Evolutionary conservation across 805 yeast genomes (phyloP), one percentile per base, ranked within the genome.

Genomic region (Ogataea naganishii): DNA sequence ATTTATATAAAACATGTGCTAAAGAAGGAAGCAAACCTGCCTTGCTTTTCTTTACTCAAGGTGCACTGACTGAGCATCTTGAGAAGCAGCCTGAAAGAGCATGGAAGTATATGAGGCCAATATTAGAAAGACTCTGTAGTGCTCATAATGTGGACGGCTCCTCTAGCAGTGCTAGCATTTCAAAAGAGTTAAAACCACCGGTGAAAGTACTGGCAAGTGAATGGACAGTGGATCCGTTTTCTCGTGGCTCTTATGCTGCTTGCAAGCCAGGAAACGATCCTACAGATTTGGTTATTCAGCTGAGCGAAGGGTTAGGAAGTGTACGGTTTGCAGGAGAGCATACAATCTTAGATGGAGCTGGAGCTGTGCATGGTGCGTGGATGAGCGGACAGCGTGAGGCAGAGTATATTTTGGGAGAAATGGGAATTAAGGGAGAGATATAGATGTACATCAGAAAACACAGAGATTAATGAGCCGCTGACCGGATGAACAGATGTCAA

Each of bases 341-440:
- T 50, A 80, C 95, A 0, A 72, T 75, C 14, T 56, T 72, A 41
- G 95, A 84, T 40, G 95, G 94, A 6, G 80, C 85, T 11, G 96
- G 96, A 0, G 86, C 95, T 42, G 92, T 80, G 5, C 94, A 86
- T 49, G 96, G 95, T 0, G 95, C 95, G 0, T 84, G 83, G 73
- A 60, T 62, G 37, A 79, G 89, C 44, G 96, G 59, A 2, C 35
- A 31, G 15, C 37, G 57, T n/a, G 58, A 53, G 33, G 51, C 56
- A 1, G 26, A 35, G n/a, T 26, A 37, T 23, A 34, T 53, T 11
- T 20, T 53, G 12, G 31, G 33, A 3, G 39, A 38, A 24, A 17
- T 46, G 13, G 50, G 51, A 9, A 27, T 21, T 18, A 25, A 11
- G 8, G 11, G 24, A 11, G n/a, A n/a, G 89, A 1, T 46, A 44